Evolutionary conservation across 345 rosid species (phyloP), one percentile per base, ranked within the genome.

Genomic region (Diplotaxis tenuifolia): DNA sequence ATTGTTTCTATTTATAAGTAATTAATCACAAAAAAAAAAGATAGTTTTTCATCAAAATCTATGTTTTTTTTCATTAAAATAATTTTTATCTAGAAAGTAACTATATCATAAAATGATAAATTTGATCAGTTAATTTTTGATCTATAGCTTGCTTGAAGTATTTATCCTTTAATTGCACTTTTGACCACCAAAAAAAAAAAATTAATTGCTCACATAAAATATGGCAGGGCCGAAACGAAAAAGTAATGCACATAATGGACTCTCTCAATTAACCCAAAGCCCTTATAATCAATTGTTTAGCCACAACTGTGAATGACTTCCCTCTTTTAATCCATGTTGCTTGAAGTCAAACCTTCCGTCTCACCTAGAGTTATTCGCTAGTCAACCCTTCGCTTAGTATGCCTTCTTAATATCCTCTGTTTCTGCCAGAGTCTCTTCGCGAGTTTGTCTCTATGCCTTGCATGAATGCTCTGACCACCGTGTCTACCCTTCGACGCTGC

Each of bases 391-490:
- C n/a, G n/a, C n/a, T n/a, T n/a, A n/a, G n/a, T n/a, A n/a, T n/a
- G n/a, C n/a, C n/a, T n/a, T n/a, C n/a, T n/a, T n/a, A n/a, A n/a
- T n/a, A 25, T 5, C 42, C 28, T 53, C 68, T 49, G 12, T 1
- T 12, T 22, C 8, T 2, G 0, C 1, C 21, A 70, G 74, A 60
- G 74, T 59, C 9, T 32, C 38, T 20, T 71, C 50, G 28, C 28
- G 3, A 25, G 28, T 25, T 25, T 25, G 28, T 2, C 28, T 25
- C 28, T 25, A 25, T 25, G 28, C 28, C 28, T 25, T 23, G 58
- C 62, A 74, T 74, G 72, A 66, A 74, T 8, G 67, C 42, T 74
- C 27, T 49, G 11, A 38, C 18, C 68, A 34, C 38, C 7, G 73
- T 52, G 68, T 53, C 38, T 10, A 21, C 31, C 45, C 70, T 64